phyloP scores from a whole-genome alignment of 1,284 basidiomycete genomes.

The Earliella scabrosa region DNA sequence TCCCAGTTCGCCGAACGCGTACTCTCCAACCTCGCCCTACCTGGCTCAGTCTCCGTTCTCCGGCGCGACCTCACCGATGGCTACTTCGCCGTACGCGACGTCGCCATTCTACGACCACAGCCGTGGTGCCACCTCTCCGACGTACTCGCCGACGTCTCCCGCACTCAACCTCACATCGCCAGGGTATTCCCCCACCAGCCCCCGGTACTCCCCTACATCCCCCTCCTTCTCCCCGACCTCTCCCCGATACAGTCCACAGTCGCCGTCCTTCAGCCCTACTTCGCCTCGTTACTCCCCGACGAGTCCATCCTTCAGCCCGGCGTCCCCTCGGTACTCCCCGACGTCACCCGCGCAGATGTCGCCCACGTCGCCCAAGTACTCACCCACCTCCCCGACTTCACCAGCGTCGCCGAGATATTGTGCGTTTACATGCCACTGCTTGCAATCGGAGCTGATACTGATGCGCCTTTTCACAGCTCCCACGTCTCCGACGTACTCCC shows the following conservation, averaged over 20 bases:
- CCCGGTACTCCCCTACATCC: slow-evolving; percentile 84
- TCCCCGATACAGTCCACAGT: slow-evolving; percentile 81
- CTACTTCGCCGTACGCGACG: slow-evolving; percentile 77
- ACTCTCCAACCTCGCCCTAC: slow-evolving; percentile 89
- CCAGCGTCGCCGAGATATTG: slow-evolving; percentile 90
- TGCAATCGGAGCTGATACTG: slow-evolving; percentile 1
- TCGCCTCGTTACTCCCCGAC: slow-evolving; percentile 86
- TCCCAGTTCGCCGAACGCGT: slow-evolving; percentile 81
- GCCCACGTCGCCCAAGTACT: slow-evolving; percentile 85
- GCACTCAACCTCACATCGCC: slow-evolving; percentile 81
- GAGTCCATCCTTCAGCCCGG: slow-evolving; percentile 87
- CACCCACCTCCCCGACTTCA: slow-evolving; percentile 82
- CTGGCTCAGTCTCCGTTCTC: slow-evolving; percentile 83
- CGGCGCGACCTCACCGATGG: slow-evolving; percentile 82
- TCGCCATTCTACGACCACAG: slow-evolving; percentile 80
- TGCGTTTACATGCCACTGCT: slow-evolving; percentile 43
- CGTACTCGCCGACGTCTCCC: slow-evolving; percentile 86
- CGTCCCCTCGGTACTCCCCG: slow-evolving; percentile 84
- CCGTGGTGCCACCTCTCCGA: slow-evolving; percentile 76
- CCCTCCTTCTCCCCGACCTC: slow-evolving; percentile 88
- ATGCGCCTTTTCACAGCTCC: slow-evolving; percentile 55
- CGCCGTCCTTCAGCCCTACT: slow-evolving; percentile 85
- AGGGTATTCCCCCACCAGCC: slow-evolving; percentile 88
- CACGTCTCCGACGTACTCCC: slow-evolving; percentile 85
- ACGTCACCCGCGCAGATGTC: slow-evolving; percentile 78